Percentiles rank a stretch among this genome's conserved stretches.
Conservation (phyloP, 345 rosid species). For the Arabidopsis arenosa region DNA sequence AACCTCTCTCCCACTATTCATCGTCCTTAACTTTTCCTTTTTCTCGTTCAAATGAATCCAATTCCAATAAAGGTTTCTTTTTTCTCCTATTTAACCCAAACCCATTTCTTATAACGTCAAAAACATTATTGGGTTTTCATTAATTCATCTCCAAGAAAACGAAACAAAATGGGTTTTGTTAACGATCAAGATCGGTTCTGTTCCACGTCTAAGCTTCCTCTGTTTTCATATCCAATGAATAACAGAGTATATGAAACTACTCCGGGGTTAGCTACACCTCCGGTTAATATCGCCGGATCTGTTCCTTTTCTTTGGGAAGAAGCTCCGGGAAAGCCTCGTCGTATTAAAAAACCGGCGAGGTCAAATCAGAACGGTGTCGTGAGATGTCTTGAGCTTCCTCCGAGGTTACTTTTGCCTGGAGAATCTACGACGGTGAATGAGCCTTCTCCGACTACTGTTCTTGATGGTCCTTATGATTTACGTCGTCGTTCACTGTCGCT, state of each 20-base stretch:
- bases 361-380: constrained; percentile 35
- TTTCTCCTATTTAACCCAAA: constrained; percentile 40
- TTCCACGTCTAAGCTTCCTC: constrained; percentile 61
- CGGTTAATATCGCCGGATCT: constrained; percentile 58
- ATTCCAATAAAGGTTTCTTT: constrained; percentile 11
- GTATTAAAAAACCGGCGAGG: constrained; percentile 18
- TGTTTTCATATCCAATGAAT: constrained; percentile 57
- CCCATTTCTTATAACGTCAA: constrained; percentile 37
- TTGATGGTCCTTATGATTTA: constrained; percentile 59
- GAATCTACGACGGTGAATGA: constrained; percentile 26
- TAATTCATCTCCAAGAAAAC: neutral
- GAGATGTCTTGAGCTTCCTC: constrained; percentile 71
- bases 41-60: constrained; percentile 43
- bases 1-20: constrained; percentile 32
- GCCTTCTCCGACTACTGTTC: constrained; percentile 62
- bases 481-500: constrained; percentile 48
- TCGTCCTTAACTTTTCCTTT: constrained; percentile 44
- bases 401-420: constrained; percentile 53
- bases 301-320: constrained; percentile 94
- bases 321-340: constrained; percentile 86
- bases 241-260: constrained; percentile 42
- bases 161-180: constrained; percentile 14
- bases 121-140: constrained; percentile 18
- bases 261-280: constrained; percentile 64
- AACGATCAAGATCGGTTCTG: constrained; percentile 39